Evolutionary conservation across 2,329 filamentous ascomycete genomes (phyloP).

Genomic region (Monosporascus sp.): DNA sequence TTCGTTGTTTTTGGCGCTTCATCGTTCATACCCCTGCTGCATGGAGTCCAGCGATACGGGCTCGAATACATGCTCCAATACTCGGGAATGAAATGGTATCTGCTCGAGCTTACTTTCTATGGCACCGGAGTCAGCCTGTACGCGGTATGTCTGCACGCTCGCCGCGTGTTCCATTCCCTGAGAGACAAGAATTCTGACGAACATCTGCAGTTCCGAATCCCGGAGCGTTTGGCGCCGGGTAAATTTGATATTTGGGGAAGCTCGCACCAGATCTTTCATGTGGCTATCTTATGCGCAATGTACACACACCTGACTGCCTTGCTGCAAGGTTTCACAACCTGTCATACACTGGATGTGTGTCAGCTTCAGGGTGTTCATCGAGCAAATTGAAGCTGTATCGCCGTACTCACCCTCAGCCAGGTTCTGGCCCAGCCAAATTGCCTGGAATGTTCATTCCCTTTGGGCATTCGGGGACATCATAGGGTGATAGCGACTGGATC

Average conservation of each 20-base stretch:
- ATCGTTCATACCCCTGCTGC: conserved; percentile 56
- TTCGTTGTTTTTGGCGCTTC: conserved; percentile 65
- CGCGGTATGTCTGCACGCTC: conserved; percentile 2
- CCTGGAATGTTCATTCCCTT: too few species aligned
- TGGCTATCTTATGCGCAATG: conserved; percentile 37
- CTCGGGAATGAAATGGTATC: conserved; percentile 15
- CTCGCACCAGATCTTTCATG: conserved; percentile 43
- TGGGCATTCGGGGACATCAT: too few species aligned
- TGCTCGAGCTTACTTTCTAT: conserved; percentile 14
- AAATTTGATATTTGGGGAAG: conserved; percentile 39
- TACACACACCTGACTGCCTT: conserved; percentile 34
- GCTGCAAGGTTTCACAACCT: conserved; percentile 18
- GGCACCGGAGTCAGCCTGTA: conserved; percentile 3
- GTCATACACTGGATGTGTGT: not conserved
- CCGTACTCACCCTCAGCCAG: too few species aligned
- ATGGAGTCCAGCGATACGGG: conserved; percentile 47
- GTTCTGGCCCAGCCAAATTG: too few species aligned
- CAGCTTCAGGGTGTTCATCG: not conserved
- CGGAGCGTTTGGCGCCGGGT: conserved; percentile 36
- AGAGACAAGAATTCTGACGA: not conserved
- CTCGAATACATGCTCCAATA: conserved; percentile 9
- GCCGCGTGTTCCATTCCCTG: not conserved
- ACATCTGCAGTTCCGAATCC: conserved; percentile 33
- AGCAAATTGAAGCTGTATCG: not conserved
- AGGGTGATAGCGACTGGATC: too few species aligned